Evolutionary conservation across 148 eudicot species (phyloP).

Genomic region (Talinum fruticosum): DNA sequence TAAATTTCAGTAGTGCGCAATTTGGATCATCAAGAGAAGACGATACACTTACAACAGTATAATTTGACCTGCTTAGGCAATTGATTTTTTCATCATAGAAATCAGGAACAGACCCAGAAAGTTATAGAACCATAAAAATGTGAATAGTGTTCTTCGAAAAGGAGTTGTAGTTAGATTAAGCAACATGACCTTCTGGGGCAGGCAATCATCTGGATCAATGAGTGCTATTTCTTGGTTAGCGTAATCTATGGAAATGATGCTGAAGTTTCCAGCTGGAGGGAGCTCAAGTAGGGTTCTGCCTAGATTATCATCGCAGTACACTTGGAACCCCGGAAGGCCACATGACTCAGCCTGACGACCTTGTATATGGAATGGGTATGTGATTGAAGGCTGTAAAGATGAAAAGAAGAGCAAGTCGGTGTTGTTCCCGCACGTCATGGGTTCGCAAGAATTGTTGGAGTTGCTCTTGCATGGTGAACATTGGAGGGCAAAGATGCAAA

Average conservation of each 20-base stretch:
- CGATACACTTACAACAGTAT: neutral
- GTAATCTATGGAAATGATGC: neutral
- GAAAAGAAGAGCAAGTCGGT: too few relatives aligned
- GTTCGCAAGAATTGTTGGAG: neutral
- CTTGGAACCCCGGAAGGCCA: slow-evolving; percentile 8
- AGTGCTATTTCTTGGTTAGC: neutral
- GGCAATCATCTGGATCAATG: slow-evolving; percentile 8
- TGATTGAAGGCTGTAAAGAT: neutral
- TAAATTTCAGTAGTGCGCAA: slow-evolving; percentile 14
- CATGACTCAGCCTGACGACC: neutral
- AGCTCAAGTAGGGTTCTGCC: neutral
- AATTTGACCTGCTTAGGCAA: slow-evolving; percentile 10
- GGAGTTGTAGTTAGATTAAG: neutral
- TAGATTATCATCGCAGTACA: neutral
- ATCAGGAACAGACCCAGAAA: neutral
- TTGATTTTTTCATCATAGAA: slow-evolving; percentile 5
- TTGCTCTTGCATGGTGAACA: neutral
- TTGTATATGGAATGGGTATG: slow-evolving; percentile 7
- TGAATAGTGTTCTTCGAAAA: neutral
- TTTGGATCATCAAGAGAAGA: neutral
- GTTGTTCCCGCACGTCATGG: neutral
- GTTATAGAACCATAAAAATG: neutral
- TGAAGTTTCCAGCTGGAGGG: neutral
- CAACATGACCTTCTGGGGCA: slow-evolving; percentile 16
- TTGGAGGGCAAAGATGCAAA: neutral